Conservation (phyloP, 177 flowering plant species). For the Vitis hybrid region DNA sequence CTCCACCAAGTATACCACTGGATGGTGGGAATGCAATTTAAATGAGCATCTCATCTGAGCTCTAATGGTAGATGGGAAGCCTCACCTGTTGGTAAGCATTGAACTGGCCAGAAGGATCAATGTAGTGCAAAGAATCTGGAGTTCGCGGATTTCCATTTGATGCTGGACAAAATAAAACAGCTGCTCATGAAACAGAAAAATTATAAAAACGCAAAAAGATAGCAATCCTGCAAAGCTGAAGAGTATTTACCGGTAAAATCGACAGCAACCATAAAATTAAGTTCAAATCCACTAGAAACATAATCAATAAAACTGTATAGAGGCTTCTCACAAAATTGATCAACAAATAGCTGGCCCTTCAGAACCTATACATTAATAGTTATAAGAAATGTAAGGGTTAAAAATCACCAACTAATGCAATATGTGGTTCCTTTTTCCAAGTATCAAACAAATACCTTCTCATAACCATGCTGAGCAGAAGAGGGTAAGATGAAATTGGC, state of each 20-base stretch:
- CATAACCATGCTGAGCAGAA: slow-evolving; percentile 32
- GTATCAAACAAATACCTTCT: slow-evolving; percentile 47
- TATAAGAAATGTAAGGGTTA: neutral
- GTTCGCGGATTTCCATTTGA: slow-evolving; percentile 76
- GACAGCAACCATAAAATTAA: slow-evolving; percentile 86
- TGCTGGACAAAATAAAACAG: slow-evolving; percentile 35
- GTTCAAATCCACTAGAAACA: slow-evolving; percentile 81
- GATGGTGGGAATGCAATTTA: too few relatives aligned
- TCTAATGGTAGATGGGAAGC: neutral
- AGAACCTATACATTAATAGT: slow-evolving; percentile 34
- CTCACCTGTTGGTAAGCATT: slow-evolving; percentile 90
- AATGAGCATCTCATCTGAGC: too few relatives aligned
- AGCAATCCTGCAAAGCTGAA: neutral
- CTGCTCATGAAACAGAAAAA: neutral
- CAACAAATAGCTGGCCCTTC: slow-evolving; percentile 70
- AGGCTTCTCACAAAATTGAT: slow-evolving; percentile 50
- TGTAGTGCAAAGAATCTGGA: slow-evolving; percentile 71
- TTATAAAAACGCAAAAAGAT: neutral
- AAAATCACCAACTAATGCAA: neutral
- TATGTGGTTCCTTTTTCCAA: neutral
- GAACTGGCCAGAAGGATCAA: slow-evolving; percentile 65
- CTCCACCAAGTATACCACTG: too few relatives aligned
- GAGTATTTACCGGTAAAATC: slow-evolving; percentile 30
- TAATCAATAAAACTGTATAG: slow-evolving; percentile 74
- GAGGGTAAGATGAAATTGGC: slow-evolving; percentile 48